Evolutionary conservation across 2,329 filamentous ascomycete genomes (phyloP).

Genomic region (Sarocladiaceae sp.): DNA sequence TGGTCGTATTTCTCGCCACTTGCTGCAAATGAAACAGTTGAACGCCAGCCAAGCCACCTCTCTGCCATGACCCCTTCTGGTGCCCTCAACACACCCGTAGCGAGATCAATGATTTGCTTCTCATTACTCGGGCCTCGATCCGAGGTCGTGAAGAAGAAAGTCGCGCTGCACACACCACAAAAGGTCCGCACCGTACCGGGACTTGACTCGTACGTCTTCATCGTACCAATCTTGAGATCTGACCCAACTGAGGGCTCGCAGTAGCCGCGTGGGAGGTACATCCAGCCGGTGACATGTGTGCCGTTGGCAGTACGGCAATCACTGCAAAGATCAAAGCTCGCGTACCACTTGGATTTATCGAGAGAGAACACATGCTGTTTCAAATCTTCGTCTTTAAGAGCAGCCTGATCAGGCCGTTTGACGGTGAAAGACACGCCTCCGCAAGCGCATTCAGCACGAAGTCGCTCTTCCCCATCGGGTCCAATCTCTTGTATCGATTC

Average conservation of each 20-base stretch:
- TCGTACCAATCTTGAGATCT: slow-evolving; percentile 34
- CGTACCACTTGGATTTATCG: slow-evolving; percentile 36
- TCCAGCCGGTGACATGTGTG: slow-evolving; percentile 36
- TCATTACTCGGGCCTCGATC: slow-evolving; percentile 21
- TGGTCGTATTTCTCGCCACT: slow-evolving; percentile 30
- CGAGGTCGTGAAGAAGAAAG: slow-evolving; percentile 28
- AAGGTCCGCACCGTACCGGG: slow-evolving; percentile 33
- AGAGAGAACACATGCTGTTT: slow-evolving; percentile 28
- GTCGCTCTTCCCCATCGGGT: slow-evolving; percentile 28
- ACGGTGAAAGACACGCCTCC: slow-evolving; percentile 42
- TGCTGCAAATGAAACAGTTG: slow-evolving; percentile 25
- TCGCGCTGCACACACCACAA: slow-evolving; percentile 41
- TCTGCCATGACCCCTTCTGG: slow-evolving; percentile 37
- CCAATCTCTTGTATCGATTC: slow-evolving; percentile 25
- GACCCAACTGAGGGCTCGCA: slow-evolving; percentile 30
- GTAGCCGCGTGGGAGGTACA: slow-evolving; percentile 29
- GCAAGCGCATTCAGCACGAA: slow-evolving; percentile 39
- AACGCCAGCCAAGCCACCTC: slow-evolving; percentile 41
- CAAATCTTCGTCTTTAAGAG: slow-evolving; percentile 21
- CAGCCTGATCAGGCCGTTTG: slow-evolving; percentile 27
- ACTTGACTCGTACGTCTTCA: slow-evolving; percentile 35
- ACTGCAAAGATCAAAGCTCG: slow-evolving; percentile 32
- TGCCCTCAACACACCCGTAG: slow-evolving; percentile 37
- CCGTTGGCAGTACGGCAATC: slow-evolving; percentile 39
- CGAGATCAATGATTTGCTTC: slow-evolving; percentile 32